Evolutionary conservation across 2,329 filamentous ascomycete genomes (phyloP), one percentile per base, ranked within the genome.

Genomic region (Cytospora paraplurivora): DNA sequence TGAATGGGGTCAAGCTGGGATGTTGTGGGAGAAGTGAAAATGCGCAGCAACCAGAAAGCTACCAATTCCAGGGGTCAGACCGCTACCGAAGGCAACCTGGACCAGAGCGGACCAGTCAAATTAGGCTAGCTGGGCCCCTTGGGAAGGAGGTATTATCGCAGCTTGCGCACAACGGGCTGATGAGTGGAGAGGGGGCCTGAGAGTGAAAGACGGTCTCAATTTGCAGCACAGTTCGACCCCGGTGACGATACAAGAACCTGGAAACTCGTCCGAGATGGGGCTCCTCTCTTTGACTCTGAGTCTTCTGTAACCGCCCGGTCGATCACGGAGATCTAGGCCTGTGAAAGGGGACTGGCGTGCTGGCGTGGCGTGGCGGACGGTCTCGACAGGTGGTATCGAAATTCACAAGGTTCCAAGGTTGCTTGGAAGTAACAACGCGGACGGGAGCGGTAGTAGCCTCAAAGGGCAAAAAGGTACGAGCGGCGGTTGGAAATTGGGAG

Each of bases 11-110:
- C 44, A 19, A 47, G 44, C 62, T 64, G 64, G 64, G 58, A 61
- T 64, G 60, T 51, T 63, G 61, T 66, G 56, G 61, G 62, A 55
- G 59, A 61, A 58, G 19, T 49, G 60, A 56, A 57, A 64, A 64
- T 57, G 64, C 62, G 62, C 17, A 41, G 50, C 32, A 54, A 47
- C 50, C 41, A 59, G 55, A 21, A 50, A 60, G 62, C 51, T 44
- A 61, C 56, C 56, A 59, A 58, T 66, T 63, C 64, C 64, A 61
- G 61, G 64, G 64, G 61, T 59, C 58, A 63, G 63, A 54, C 51
- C 55, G 56, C 54, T 62, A 56, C 63, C 60, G 54, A n/a, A 47
- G 49, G 58, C 52, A 51, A 58, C 57, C 56, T 56, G 57, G 55
- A 44, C 27, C 56, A 60, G 51, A 37, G 58, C 56, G 62, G 54